Evolutionary conservation across 225 moss, liverwort and hornwort species (phyloP).

Genomic region (Straminergon stramineum): DNA sequence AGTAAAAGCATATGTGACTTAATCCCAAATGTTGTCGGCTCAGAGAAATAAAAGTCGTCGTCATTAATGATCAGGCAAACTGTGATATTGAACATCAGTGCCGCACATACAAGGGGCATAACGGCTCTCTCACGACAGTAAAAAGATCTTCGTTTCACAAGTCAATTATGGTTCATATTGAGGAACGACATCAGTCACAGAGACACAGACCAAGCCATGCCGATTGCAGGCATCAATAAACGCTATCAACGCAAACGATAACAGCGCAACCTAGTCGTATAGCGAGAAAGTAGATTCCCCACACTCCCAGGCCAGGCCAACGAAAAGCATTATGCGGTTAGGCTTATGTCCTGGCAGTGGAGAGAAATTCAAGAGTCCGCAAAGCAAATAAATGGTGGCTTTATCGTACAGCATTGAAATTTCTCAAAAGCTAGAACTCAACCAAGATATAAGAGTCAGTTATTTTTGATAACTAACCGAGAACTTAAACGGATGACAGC

Average conservation of each 20-base stretch:
- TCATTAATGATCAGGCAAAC: slow-evolving; percentile 6
- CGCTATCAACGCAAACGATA: neutral
- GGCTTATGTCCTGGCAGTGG: neutral
- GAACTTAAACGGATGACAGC: slow-evolving; percentile 29
- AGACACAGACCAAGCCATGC: neutral
- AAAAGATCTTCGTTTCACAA: neutral
- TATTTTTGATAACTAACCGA: neutral
- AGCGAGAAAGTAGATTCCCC: neutral
- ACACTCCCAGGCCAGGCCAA: neutral
- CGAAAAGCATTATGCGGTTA: neutral
- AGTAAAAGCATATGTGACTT: neutral
- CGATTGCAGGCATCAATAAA: neutral
- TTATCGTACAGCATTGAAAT: neutral
- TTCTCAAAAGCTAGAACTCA: neutral
- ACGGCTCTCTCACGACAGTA: neutral
- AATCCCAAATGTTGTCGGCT: neutral
- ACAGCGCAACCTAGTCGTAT: neutral
- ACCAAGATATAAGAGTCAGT: neutral
- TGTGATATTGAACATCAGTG: slow-evolving; percentile 1
- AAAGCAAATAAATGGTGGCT: neutral
- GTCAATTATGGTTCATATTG: neutral
- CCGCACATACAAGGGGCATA: neutral
- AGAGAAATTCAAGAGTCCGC: neutral
- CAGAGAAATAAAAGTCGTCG: neutral
- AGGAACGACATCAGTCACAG: neutral